These are phyloP conservation scores for Calonectria crousiana DNA, from an alignment of 2,329 filamentous ascomycete genomes.

Conservation along the genomic window DNA sequence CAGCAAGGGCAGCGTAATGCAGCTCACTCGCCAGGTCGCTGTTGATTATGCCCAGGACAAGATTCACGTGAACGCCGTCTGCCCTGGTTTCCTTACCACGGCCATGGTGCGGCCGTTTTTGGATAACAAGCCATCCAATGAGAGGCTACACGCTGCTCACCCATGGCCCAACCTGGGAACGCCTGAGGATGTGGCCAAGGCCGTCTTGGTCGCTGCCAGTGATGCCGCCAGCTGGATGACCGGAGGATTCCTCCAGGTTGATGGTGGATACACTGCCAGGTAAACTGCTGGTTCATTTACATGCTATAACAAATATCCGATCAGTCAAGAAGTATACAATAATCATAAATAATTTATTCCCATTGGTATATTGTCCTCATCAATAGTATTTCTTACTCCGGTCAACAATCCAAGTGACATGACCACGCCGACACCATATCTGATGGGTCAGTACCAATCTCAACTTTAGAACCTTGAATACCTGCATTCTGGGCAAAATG, in stretches of 20 bases:
- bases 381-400: neutral
- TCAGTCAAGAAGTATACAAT: neutral
- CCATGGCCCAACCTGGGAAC: neutral
- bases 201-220: neutral
- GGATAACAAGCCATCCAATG: neutral
- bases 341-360: neutral
- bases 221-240: neutral
- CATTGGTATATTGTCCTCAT: neutral
- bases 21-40: neutral
- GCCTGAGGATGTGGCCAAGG: neutral
- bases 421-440: neutral
- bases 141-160: neutral
- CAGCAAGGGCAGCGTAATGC: neutral
- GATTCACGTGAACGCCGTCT: neutral
- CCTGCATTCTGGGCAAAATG: too few species aligned
- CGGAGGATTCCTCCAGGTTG: neutral
- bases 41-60: neutral
- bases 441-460: neutral
- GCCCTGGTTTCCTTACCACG: neutral
- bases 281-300: neutral
- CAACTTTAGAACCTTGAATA: neutral
- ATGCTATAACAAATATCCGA: neutral
- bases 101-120: neutral
- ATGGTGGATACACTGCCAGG: neutral
- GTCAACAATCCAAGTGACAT: neutral